A percentile compares a stretch with the other conserved stretches of the same genome.
phyloP scores from a whole-genome alignment of 148 eudicot species.

The Vaccinium myrtillus region DNA sequence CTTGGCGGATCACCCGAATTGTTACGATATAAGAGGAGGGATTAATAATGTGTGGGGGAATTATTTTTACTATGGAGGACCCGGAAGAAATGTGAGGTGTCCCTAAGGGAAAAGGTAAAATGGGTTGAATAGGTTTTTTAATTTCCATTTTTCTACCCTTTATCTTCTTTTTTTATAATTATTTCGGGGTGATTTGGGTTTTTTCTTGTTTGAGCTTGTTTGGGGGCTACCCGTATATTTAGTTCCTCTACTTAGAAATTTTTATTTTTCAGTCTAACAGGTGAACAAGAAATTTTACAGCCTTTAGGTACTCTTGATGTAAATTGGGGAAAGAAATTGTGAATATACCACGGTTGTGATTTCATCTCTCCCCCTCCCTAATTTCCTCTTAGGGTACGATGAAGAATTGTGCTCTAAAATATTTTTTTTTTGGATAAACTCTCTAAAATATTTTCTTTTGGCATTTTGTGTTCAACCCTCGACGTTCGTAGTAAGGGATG shows the following conservation, averaged over 20 bases:
- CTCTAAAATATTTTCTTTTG: background rate
- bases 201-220: slow-evolving; percentile 16
- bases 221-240: slow-evolving; percentile 24
- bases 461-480: no score
- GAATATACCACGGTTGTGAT: slow-evolving; percentile 14
- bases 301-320: slow-evolving; percentile 17
- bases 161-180: background rate
- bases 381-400: background rate
- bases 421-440: no score
- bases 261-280: slow-evolving; percentile 20
- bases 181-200: slow-evolving; percentile 16
- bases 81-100: slow-evolving; percentile 79
- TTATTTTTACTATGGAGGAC: slow-evolving; percentile 94
- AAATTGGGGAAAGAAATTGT: slow-evolving; percentile 17
- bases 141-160: background rate
- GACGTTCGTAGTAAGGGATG: no score
- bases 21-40: slow-evolving; percentile 79
- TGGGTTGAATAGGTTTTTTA: background rate
- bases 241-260: background rate
- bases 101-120: slow-evolving; percentile 29
- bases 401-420: background rate
- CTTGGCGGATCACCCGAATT: slow-evolving; percentile 89
- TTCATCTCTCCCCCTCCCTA: background rate
- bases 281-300: slow-evolving; percentile 20
- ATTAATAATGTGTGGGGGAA: slow-evolving; percentile 81